Base-by-base conservation (phyloP, 371 early-diverging fungal genomes). In the Gilbertella persicaria region DNA sequence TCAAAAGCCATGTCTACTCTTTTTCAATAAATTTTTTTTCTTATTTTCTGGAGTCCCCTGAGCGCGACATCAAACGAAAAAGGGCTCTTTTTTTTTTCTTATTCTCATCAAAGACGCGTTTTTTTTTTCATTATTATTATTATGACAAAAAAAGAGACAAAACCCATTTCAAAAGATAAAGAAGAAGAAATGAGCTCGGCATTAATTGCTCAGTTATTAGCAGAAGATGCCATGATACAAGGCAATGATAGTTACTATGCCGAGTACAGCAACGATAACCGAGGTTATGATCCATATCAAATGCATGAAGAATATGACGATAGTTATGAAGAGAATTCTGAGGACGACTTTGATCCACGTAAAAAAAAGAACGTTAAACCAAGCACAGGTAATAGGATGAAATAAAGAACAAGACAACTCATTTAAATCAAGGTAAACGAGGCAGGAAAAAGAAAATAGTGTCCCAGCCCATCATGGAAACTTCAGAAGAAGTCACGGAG, bases 101-200 rank as follows among this genome's bases (percentile, higher is more conserved):
- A 33, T 13, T 33, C 2, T 33, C 8, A 2, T 33, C 20, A 13
- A 23, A 13, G 30, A 30, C 29, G 33, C 19, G 19, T 33, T 28
- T 45, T 44, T 16, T 45, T 29, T 45, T 46, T 46, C 17, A 17
- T 44, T 28, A 44, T 28, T 30, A 30, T 37, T 13, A 33, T 4
- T 19, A 51, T 51, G 42, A 20, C 51, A 19, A 38, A 17, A 28
- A 45, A 44, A 37, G 45, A 45, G 26, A 21, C 16, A 47, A 41
- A 55, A 29, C 37, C 57, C 2, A 45, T 57, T 26, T 50, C 50
- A 12, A 62, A 74, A 42, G 84, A 85, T 43, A 82, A 91, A 61
- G 91, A 91, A 58, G 91, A 89, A 47, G 88, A 82, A 58, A 82
- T 91, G 82, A 88, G 89, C 60, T 85, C 86, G 21, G 91, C 89